Base-by-base conservation (phyloP, 1,139 yeast genomes). In the Meyerozyma sp. region DNA sequence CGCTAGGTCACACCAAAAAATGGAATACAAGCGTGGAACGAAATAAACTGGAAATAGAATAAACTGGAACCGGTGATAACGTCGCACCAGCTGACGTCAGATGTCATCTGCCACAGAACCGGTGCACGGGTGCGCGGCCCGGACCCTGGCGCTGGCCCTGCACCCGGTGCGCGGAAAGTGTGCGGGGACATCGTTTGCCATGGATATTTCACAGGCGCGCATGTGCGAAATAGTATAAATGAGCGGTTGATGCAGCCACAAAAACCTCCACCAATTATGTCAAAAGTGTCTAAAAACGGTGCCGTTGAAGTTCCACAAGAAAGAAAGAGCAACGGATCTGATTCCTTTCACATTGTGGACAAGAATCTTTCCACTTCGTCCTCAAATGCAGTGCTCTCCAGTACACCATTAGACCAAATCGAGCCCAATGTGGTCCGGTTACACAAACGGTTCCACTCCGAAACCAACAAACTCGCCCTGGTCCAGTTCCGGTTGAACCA, bases 401-500 rank as follows among this genome's bases (percentile, higher is more conserved):
- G 73, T 53, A 81, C 90, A 1, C 67, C 82, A 3, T 40, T 76
- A 6, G 67, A 58, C 0, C 77, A 72, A 21, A 83, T 86, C 47
- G 74, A 80, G 0, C 49, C 48, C 5, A 71, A 73, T 26, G 82
- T 82, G 27, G 50, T 63, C 2, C 56, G 59, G 14, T 63, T 84
- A 16, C 63, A 62, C 2, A 50, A 57, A 4, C 62, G 77, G 1
- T 86, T 77, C 64, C 70, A 65, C 47, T 59, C 62, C 29, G 43
- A 46, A 9, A 49, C 66, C 3, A 76, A 78, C 47, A 79, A 77
- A 54, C 68, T 84, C 6, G 75, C 73, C 44, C 72, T 82, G 29
- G 51, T 87, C 39, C 81, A 79, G 49, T 75, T 57, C 56, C 71
- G 95, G 39, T 68, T 81, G 49, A 70, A 78, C 49, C 85, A 80